Conservation (phyloP, 495 filamentous ascomycete genomes). For the Annulohypoxylon maeteangense region DNA sequence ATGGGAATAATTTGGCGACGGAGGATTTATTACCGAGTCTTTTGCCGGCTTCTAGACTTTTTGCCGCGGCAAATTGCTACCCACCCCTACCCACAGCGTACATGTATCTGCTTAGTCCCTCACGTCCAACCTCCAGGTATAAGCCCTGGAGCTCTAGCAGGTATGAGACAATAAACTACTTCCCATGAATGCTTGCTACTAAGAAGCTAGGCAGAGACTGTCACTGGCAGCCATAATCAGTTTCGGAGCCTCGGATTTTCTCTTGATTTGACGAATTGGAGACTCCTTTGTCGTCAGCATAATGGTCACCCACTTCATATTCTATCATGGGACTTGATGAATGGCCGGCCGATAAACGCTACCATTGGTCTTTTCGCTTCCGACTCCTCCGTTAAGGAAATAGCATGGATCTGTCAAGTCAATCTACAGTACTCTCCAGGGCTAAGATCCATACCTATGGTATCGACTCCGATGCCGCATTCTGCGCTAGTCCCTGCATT, state of each 20-base stretch:
- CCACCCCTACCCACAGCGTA: constrained; percentile 21
- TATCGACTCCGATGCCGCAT: constrained; percentile 26
- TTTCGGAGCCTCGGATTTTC: constrained; percentile 20
- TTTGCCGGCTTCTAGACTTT: constrained; percentile 30
- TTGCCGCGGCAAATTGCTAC: constrained; percentile 29
- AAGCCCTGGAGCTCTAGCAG: background rate
- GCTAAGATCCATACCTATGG: constrained; percentile 10
- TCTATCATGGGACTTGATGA: constrained; percentile 9
- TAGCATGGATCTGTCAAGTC: constrained; percentile 19
- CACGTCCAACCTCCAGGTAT: background rate
- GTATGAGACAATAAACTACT: constrained; percentile 13
- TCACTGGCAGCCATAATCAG: constrained; percentile 4
- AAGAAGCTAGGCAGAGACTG: background rate
- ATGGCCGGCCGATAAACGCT: constrained; percentile 7
- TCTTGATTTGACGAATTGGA: constrained; percentile 19
- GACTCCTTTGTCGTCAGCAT: background rate
- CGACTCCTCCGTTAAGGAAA: constrained; percentile 20
- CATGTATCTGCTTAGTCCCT: constrained; percentile 1
- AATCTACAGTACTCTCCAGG: too few relatives aligned
- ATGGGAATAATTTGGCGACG: background rate
- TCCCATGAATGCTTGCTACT: background rate
- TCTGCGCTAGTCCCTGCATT: constrained; percentile 27
- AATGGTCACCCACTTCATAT: background rate
- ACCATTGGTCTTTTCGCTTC: constrained; percentile 11
- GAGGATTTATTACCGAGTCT: constrained; percentile 32